Evolutionary conservation across 148 eudicot species (phyloP), one percentile per base, ranked within the genome.

Genomic region (Heliamphora exappendiculata): DNA sequence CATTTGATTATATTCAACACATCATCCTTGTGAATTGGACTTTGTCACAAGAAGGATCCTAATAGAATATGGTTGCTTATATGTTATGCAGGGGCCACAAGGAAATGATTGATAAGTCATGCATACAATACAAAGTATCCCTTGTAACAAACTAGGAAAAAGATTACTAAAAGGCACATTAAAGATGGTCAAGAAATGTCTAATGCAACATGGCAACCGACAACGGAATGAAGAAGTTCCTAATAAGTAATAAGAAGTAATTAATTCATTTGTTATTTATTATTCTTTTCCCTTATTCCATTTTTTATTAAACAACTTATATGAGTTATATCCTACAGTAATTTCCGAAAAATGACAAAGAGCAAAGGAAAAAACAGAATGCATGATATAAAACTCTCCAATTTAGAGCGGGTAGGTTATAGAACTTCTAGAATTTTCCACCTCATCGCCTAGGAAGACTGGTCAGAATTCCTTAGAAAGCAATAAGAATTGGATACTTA

Each of bases 361-460:
- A n/a, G 24, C 41, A 62, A 28, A 47, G n/a, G n/a, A n/a, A n/a
- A n/a, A n/a, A n/a, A n/a, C n/a, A n/a, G n/a, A n/a, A n/a, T n/a
- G n/a, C n/a, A n/a, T n/a, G n/a, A n/a, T n/a, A n/a, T n/a, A n/a
- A n/a, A n/a, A n/a, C n/a, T n/a, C n/a, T n/a, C n/a, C n/a, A n/a
- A 79, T 86, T 89, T 67, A 89, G 72, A 82, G 88, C 90, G 49
- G 90, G 89, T 47, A 89, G 79, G 76, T 89, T 86, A 75, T 89
- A 87, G 82, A 85, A 89, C 72, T 89, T 89, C 64, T 90, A 90
- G 72, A 89, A 89, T 78, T 89, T 90, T 28, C 93, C 93, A 73
- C 93, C 90, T 57, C 93, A 88, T 58, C 86, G 87, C 85, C 86
- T 89, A 34, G 93, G 93, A 70, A 87, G 93, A 75, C 84, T 74